Evolutionary conservation across 2,329 filamentous ascomycete genomes (phyloP).

Genomic region (Bipolaris cookei): DNA sequence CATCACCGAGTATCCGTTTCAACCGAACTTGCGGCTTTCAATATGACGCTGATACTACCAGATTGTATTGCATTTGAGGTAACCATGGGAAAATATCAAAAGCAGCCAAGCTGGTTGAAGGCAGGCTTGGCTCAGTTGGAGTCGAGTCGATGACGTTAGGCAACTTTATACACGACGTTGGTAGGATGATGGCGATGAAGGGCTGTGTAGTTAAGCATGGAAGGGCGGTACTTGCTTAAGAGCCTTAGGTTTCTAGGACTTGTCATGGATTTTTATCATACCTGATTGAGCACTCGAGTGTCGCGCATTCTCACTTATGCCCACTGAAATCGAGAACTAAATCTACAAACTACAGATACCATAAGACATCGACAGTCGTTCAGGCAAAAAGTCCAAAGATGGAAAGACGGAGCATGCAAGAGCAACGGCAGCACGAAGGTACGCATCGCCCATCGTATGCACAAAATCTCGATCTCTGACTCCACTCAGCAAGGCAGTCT

Average conservation of each 20-base stretch:
- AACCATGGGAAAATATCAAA: constrained; percentile 21
- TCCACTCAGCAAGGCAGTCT: constrained; percentile 4
- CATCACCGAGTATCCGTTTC: constrained; percentile 2
- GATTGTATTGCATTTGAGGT: constrained; percentile 8
- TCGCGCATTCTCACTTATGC: not conserved
- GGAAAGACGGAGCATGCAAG: constrained; percentile 11
- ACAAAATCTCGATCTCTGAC: not conserved
- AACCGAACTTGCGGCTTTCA: constrained; percentile 7
- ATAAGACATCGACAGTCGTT: not conserved
- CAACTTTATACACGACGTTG: not conserved
- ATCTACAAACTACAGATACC: not conserved
- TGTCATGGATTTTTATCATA: not conserved
- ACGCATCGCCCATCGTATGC: not conserved
- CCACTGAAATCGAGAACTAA: not conserved
- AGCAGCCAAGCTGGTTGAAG: constrained; percentile 9
- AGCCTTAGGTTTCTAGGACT: not conserved
- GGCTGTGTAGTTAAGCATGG: constrained; percentile 7
- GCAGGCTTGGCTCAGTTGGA: constrained; percentile 18
- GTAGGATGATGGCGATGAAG: not conserved
- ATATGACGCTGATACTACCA: constrained; percentile 10
- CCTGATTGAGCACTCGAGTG: not conserved
- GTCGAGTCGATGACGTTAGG: constrained; percentile 18
- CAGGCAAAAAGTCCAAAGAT: constrained; percentile 4
- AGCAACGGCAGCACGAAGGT: constrained; percentile 15
- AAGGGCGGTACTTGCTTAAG: not conserved